Percentiles rank a stretch among this genome's conserved stretches.
Evolutionary conservation across 257 asterid species (phyloP).

Genomic region (Capsicum baccatum): DNA sequence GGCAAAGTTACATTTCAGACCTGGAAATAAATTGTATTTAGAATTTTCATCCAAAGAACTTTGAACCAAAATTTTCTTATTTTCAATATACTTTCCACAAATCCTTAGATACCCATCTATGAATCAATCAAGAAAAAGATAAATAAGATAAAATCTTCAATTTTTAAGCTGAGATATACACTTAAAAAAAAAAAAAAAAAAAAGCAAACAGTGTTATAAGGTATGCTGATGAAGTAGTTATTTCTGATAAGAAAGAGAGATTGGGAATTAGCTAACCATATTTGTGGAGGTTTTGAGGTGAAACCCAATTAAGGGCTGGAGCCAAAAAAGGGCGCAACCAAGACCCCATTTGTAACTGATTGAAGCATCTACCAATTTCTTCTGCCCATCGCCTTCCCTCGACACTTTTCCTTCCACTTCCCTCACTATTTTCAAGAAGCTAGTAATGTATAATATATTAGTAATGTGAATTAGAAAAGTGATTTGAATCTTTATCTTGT

Average conservation of each 20-base stretch:
- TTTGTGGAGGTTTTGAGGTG: constrained; percentile 55
- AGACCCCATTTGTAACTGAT: constrained; percentile 48
- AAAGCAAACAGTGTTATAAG: background rate
- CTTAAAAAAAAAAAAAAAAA: too few relatives aligned
- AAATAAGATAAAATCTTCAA: background rate
- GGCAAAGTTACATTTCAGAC: background rate
- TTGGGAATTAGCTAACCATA: constrained; percentile 46
- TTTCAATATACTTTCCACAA: background rate
- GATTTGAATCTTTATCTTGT: too few relatives aligned
- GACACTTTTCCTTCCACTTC: background rate
- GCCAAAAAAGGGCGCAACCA: constrained; percentile 55
- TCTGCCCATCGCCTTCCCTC: background rate
- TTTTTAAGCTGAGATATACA: background rate
- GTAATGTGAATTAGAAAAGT: too few relatives aligned
- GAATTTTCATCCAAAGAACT: background rate
- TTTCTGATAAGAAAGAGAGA: background rate
- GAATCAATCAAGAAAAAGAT: background rate
- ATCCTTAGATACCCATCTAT: background rate
- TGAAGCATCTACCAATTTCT: background rate
- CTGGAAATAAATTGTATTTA: background rate
- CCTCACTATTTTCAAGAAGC: too few relatives aligned
- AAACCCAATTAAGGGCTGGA: constrained; percentile 46
- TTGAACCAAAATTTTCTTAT: background rate
- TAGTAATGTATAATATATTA: too few relatives aligned
- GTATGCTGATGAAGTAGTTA: background rate